Conservation (phyloP, 2,329 filamentous ascomycete species). For the Daldinia eschscholtzii region DNA sequence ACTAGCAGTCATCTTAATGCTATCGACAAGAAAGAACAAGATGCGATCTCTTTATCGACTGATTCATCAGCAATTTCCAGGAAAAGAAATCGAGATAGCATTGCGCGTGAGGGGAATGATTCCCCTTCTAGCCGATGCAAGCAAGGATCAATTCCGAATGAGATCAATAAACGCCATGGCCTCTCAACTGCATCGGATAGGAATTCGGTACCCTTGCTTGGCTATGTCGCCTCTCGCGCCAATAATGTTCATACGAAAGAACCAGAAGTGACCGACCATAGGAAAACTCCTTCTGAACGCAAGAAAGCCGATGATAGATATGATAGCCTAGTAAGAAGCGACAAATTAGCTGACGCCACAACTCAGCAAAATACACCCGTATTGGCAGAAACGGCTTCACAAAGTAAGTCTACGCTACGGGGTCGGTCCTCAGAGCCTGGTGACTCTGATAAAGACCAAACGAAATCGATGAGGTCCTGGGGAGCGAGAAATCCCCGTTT, state of each 20-base stretch:
- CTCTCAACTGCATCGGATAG: background rate
- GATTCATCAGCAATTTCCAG: background rate
- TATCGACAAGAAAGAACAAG: constrained; percentile 10
- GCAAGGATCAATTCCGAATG: background rate
- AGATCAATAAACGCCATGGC: background rate
- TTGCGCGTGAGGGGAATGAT: background rate
- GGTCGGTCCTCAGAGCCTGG: background rate
- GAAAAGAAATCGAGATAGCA: background rate
- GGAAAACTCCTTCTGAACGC: no score
- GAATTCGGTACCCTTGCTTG: background rate
- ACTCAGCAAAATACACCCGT: background rate
- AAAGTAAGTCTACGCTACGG: background rate
- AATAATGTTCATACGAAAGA: background rate
- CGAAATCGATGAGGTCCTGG: background rate
- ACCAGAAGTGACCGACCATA: background rate
- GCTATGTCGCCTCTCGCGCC: background rate
- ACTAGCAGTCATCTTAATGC: constrained; percentile 29
- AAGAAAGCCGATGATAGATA: background rate
- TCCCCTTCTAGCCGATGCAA: background rate
- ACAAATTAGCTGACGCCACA: background rate
- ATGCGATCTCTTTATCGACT: background rate
- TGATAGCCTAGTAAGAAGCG: background rate
- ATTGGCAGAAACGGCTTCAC: background rate
- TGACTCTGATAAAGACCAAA: background rate
- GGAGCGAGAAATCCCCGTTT: background rate